These are phyloP conservation scores for Colletotrichum noveboracense DNA, from an alignment of 2,329 filamentous ascomycete species.

Conservation along the genomic window DNA sequence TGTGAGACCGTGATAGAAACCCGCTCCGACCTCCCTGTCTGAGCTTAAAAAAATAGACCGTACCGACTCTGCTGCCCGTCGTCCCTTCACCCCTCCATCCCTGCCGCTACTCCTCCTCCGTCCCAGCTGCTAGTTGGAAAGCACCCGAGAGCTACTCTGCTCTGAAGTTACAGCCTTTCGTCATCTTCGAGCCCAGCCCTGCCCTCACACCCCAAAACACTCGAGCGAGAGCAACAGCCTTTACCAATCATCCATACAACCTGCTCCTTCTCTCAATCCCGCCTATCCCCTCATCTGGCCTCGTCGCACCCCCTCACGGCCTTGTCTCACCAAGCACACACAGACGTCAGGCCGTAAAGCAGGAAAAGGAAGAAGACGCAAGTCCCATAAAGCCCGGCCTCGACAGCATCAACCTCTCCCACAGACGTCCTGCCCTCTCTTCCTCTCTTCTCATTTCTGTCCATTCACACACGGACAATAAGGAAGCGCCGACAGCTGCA, in stretches of 20 bases:
- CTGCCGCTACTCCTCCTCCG: not conserved
- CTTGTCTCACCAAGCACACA: conserved; percentile 17
- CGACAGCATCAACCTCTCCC: not conserved
- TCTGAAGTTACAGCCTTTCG: not conserved
- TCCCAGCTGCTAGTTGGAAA: not conserved
- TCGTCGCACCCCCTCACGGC: conserved; percentile 5
- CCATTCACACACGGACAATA: not conserved
- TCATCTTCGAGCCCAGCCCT: conserved; percentile 5
- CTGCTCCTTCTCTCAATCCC: not conserved
- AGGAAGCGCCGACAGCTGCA: not conserved
- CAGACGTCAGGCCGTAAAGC: conserved; percentile 1
- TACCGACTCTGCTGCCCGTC: not conserved
- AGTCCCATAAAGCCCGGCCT: conserved; percentile 16
- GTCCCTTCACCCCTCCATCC: not conserved
- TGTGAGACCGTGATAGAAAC: not conserved
- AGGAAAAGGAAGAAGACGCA: not conserved
- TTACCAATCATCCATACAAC: not conserved
- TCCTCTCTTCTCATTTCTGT: not conserved
- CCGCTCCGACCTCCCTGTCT: conserved; percentile 15
- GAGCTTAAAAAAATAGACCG: conserved; percentile 1
- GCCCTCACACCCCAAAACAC: not conserved
- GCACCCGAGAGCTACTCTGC: not conserved
- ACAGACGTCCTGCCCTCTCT: conserved; percentile 1
- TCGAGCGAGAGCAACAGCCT: not conserved
- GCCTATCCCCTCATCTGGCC: not conserved